A percentile compares a stretch with the other conserved stretches of the same genome.
These are phyloP conservation scores for Colletotrichum spinosum DNA, from an alignment of 2,329 filamentous ascomycete genomes.

Conservation along the genomic window DNA sequence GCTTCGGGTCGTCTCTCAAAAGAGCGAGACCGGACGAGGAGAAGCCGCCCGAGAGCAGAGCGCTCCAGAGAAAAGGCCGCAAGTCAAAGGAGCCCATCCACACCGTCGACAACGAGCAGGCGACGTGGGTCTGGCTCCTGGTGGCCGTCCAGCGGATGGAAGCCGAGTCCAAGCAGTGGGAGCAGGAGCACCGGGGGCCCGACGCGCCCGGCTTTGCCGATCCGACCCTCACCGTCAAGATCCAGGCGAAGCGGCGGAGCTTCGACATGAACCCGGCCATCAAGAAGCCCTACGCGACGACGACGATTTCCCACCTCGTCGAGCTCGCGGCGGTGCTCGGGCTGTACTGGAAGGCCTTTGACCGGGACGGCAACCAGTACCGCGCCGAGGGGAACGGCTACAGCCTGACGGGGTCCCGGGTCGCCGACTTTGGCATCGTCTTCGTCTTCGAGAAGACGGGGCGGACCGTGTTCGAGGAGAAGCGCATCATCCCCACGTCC, in stretches of 20 bases:
- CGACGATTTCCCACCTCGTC: constrained; percentile 49
- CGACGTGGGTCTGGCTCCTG: constrained; percentile 18
- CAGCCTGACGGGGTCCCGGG: constrained; percentile 45
- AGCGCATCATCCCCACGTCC: constrained; percentile 50
- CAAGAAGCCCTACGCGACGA: constrained; percentile 49
- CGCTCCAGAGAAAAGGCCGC: too few relatives aligned
- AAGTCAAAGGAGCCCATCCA: constrained; percentile 6
- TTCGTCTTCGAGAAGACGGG: constrained; percentile 53
- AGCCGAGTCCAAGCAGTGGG: constrained; percentile 12
- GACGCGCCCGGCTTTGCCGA: neutral
- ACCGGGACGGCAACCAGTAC: constrained; percentile 49
- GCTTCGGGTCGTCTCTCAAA: too few relatives aligned
- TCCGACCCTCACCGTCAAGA: constrained; percentile 19
- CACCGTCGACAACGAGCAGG: constrained; percentile 24
- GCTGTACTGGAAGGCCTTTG: constrained; percentile 55
- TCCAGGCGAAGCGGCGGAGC: constrained; percentile 11
- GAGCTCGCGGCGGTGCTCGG: constrained; percentile 51
- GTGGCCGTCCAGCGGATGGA: constrained; percentile 28
- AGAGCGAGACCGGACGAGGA: too few relatives aligned
- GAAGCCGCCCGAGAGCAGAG: too few relatives aligned
- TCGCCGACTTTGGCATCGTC: constrained; percentile 51
- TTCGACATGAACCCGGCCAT: constrained; percentile 18
- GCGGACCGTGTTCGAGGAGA: constrained; percentile 46
- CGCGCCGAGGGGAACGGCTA: constrained; percentile 52
- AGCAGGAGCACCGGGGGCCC: neutral